Base-by-base conservation (phyloP, 192 early-diverging fungal genomes). In the Mortierella alpina region DNA sequence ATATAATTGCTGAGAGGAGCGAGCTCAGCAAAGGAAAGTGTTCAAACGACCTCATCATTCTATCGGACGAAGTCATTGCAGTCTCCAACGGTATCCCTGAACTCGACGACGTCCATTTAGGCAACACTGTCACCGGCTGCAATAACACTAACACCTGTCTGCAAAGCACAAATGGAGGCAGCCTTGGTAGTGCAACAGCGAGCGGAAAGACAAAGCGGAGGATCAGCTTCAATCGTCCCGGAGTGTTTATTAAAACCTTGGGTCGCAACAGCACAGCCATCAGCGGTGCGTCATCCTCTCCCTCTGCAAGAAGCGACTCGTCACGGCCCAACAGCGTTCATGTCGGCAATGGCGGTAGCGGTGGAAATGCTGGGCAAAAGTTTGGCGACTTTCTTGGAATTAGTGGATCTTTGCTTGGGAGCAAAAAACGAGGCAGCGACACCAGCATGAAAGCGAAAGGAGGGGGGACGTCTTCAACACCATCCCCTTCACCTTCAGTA, bases 381-480 rank as follows among this genome's bases (percentile, higher is more conserved):
- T 56, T 72, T 57, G 60, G 61, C 10, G 73, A 61, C 5, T 59
- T 68, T 41, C 49, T 76, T 10, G 17, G 46, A 12, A 42, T 70
- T 5, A 54, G 54, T 39, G 60, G 61, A 2, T 62, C 74, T 13
- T 31, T 68, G 15, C 23, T 76, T 3, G 42, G 53, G 13, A 76
- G 61, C 22, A 76, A 67, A 52, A 76, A 76, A 23, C 67, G 67
- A 14, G 74, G 67, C 8, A 70, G 74, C 20, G 74, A 76, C n/a
- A 63, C 49, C 12, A 64, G 55, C 46, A 65, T 76, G 14, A 65
- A 59, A 50, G 48, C 39, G 10, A n/a, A 14, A 6, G 10, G 18
- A 6, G 51, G 53, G 7, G 17, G 47, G 47, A 60, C 40, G 7
- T 20, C 42, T 8, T 20, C 18, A 5, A 18, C 49, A 18, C 53